Evolutionary conservation across 1,139 yeast genomes (phyloP).

Genomic region (Pichia sp.): DNA sequence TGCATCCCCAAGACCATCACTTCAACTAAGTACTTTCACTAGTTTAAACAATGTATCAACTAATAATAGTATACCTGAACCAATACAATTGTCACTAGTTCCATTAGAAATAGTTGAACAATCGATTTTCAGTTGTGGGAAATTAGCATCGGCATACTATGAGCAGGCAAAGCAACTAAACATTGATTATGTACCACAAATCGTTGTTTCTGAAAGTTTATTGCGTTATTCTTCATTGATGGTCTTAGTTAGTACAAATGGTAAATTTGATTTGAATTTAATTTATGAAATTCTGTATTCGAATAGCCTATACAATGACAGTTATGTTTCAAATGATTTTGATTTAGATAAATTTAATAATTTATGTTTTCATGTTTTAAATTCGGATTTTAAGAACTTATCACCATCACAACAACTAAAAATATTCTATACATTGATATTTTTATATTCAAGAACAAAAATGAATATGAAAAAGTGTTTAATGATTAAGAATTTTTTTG

Average conservation of each 20-base stretch:
- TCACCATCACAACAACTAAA: constrained; percentile 48
- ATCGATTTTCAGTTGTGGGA: constrained; percentile 44
- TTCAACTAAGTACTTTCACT: constrained; percentile 18
- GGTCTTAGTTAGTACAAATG: constrained; percentile 47
- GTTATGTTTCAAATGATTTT: constrained; percentile 11
- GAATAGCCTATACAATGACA: constrained; percentile 20
- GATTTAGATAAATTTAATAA: constrained; percentile 13
- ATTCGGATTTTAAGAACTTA: constrained; percentile 37
- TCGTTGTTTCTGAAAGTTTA: constrained; percentile 69
- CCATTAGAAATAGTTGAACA: constrained; percentile 33
- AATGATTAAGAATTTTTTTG: constrained; percentile 44
- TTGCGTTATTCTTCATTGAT: constrained; percentile 59
- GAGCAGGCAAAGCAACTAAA: constrained; percentile 52
- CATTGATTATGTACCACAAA: constrained; percentile 77
- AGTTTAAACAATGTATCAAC: not conserved
- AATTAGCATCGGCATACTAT: constrained; percentile 50
- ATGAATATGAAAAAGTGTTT: constrained; percentile 65
- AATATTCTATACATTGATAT: constrained; percentile 61
- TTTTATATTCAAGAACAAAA: constrained; percentile 56
- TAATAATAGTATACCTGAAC: constrained; percentile 2
- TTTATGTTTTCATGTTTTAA: constrained; percentile 27
- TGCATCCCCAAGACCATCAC: constrained; percentile 41
- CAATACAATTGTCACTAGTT: constrained; percentile 15
- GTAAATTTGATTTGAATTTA: constrained; percentile 40
- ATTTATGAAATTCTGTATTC: constrained; percentile 35